Base-by-base conservation (phyloP, 192 early-diverging fungal genomes). In the Dispira parvispora region DNA sequence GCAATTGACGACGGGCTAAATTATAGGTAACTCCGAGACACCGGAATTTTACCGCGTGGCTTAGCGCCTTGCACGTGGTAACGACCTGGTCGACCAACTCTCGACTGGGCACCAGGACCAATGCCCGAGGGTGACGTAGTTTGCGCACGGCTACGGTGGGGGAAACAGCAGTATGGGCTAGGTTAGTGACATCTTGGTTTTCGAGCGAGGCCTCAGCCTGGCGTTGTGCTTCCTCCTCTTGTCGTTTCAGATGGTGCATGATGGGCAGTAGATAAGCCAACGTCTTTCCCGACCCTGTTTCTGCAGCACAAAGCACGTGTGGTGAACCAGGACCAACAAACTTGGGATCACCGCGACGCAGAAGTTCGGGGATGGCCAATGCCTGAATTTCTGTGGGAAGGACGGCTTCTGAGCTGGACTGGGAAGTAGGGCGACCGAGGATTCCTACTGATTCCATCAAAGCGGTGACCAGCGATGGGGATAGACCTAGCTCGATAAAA, bases 251-350 rank as follows among this genome's bases (percentile, higher is more conserved):
- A 46, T 78, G 74, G 26, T 90, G 78, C 9, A 98, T 74, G 0
- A 88, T 70, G 0, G 92, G 92, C 21, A 87, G 46, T 38, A 94
- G 75, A 63, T 93, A 98, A 0, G 92, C 90, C 11, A 90, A 66
- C 0, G 94, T 95, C 71, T 98, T 98, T 9, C 92, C 92, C 1
- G 84, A 83, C 28, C 95, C 95, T 0, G 91, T 94, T 70, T 94
- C 91, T 1, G 89, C 91, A 6, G 89, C 88, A 62, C 85, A 73
- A 23, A 93, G 74, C 47, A 89, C 76, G 63, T 81, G 77, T 52
- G 71, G 58, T 53, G 54, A 50, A 20, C 64, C 64, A 21, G 18
- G 16, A 20, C 13, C 23, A 3, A 13, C 23, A 26, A 26, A 25
- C 32, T 43, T 42, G 12, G 57, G 57, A 18, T 27, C 57, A 10